Base-by-base conservation (phyloP, 148 eudicot species). In the Hydrangea macrophylla region DNA sequence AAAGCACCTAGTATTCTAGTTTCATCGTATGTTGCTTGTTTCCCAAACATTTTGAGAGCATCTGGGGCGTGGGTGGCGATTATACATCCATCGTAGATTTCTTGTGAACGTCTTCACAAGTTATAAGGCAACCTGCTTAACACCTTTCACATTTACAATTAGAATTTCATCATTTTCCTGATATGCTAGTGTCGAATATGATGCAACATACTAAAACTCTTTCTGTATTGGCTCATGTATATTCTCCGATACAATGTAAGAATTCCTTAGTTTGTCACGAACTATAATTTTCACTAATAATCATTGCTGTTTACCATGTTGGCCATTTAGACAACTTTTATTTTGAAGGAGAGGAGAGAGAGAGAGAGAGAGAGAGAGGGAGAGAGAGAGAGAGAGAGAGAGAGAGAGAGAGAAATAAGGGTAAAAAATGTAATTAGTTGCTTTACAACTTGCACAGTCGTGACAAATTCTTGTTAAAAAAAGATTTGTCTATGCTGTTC, bases 11-110 rank as follows among this genome's bases (percentile, higher is more conserved):
- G 85, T 63, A 94, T 72, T 76, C 88, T 79, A 6, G 7, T 51
- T 85, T 94, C 99, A 62, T 94, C 88, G 64, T 68, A 68, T 35
- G 99, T 88, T 54, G 91, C 99, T 64, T 90, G 78, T 42, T 79
- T 73, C 62, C 96, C 97, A 72, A 94, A 73, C 70, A 94, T 67
- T 68, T 76, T 75, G 60, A 94, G 70, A 53, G 96, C 86, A 73
- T 95, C 97, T 2, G 99, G 97, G 23, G 97, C 97, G 71, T 95
- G 99, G 51, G 70, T 70, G 45, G 88, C 99, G 36, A 95, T 67
- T 60, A 95, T 85, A 81, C 99, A 95, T 60, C 80, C 80, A 60
- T 87, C 83, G 56, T 73, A 91, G 31, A 68, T 62, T 51, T 87
- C 87, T 69, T 87, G 59, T 55, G 90, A 80, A 44, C 90, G 30